Evolutionary conservation across 2,329 filamentous ascomycete genomes (phyloP).

Genomic region (Sphaerostilbella broomeana): DNA sequence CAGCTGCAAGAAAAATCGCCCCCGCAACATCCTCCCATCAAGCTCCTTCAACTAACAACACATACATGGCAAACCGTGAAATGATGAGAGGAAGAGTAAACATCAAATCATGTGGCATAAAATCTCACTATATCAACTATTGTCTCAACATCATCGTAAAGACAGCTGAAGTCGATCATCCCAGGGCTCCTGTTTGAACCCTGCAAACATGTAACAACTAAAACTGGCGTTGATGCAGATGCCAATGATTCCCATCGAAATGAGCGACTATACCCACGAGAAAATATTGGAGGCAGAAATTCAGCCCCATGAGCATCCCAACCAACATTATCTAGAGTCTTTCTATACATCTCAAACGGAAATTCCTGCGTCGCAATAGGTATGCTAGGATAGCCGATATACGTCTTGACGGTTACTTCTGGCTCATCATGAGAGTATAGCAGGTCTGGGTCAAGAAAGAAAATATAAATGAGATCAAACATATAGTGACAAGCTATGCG

Average conservation of each 20-base stretch:
- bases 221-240: background rate
- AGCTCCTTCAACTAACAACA: no score
- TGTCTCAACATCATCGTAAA: background rate
- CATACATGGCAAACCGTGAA: no score
- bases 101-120: background rate
- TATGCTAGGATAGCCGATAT: background rate
- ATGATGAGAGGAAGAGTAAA: no score
- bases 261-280: background rate
- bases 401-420: background rate
- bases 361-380: background rate
- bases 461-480: background rate
- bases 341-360: background rate
- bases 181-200: background rate
- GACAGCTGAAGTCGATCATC: background rate
- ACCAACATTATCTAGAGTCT: background rate
- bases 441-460: background rate
- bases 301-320: background rate
- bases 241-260: background rate
- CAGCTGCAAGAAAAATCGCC: no score
- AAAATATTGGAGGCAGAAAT: background rate
- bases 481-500: background rate
- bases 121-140: background rate
- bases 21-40: no score
- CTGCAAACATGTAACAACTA: background rate
- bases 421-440: background rate